Evolutionary conservation across 441 rosid species (phyloP), one percentile per base, ranked within the genome.

Genomic region (Aleurites moluccanus): DNA sequence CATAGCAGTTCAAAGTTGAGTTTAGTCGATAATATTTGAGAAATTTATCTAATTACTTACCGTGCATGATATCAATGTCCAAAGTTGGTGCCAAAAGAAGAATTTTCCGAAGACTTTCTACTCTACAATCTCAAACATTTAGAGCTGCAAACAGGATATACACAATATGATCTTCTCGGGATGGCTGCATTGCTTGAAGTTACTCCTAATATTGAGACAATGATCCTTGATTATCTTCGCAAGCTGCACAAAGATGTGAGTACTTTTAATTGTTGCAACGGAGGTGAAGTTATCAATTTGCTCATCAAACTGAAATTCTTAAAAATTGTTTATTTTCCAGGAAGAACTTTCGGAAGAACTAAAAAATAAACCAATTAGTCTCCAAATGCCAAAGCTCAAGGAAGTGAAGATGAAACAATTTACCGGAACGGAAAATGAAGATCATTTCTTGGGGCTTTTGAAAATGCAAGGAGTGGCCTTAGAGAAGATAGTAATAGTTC

Each of bases 171-270:
- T 70, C 75, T 77, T 64, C 79, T 70, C 2, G 79, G 79, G 7
- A 33, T 71, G 75, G 75, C 70, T 53, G 71, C 75, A 27, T 57
- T 74, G 72, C 77, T 74, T 67, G 72, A 74, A n/a, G 49, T 74
- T 27, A 4, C 72, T n/a, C 77, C 77, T 9, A 57, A 66, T 67
- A 11, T 74, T 52, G 75, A 71, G 72, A 71, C 79, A 10, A 33
- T 71, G 75, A 65, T 64, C 72, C 75, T 71, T 11, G 72, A 77
- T 65, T 23, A 23, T 66, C 72, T 77, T 11, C 65, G 11, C 25
- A 71, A 77, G 67, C 18, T 57, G 23, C 57, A 45, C 25, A 21
- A 71, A 28, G 67, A 77, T 57, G 79, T 77, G 68, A 77, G 79
- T 65, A 47, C 23, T 33, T 67, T 28, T 38, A 42, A 7, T 16